Conservation (phyloP, 202 grass and related monocot genomes). For the Saccharum hybrid region DNA sequence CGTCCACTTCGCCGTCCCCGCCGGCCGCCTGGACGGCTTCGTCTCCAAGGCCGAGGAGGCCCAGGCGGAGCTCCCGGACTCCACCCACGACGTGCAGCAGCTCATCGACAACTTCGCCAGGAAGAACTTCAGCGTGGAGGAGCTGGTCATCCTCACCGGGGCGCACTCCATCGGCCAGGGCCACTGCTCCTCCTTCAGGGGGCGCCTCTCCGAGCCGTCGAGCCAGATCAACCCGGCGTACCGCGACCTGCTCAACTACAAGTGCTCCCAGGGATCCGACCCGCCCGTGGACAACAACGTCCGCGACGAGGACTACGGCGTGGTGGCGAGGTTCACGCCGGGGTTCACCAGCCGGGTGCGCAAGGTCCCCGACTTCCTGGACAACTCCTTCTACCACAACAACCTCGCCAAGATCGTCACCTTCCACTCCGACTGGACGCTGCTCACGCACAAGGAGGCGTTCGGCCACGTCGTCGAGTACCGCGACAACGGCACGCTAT, state of each 20-base stretch:
- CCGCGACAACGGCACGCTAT: too few relatives aligned
- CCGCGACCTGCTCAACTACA: conserved; percentile 37
- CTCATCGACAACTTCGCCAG: conserved; percentile 52
- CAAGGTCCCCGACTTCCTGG: conserved; percentile 27
- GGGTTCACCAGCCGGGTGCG: conserved; percentile 38
- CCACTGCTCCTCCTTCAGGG: conserved; percentile 63
- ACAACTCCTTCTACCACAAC: conserved; percentile 61
- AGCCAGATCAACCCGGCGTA: conserved; percentile 42
- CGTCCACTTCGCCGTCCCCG: conserved; percentile 54
- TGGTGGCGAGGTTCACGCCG: conserved; percentile 20
- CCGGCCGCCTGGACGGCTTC: conserved; percentile 61
- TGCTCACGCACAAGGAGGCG: conserved; percentile 45
- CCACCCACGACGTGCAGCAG: conserved; percentile 31
- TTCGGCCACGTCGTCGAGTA: too few relatives aligned
- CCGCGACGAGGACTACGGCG: conserved; percentile 36
- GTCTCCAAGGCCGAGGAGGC: conserved; percentile 57
- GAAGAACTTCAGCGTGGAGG: conserved; percentile 57
- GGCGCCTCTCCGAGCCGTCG: conserved; percentile 37
- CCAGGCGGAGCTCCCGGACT: conserved; percentile 54
- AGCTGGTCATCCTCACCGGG: conserved; percentile 67
- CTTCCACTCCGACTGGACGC: conserved; percentile 67
- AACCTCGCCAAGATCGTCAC: conserved; percentile 46
- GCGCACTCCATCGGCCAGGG: conserved; percentile 80
- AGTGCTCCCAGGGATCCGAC: conserved; percentile 33
- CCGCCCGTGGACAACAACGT: conserved; percentile 31